Conservation (phyloP, 225 moss, liverwort and hornwort species). For the Straminergon stramineum region DNA sequence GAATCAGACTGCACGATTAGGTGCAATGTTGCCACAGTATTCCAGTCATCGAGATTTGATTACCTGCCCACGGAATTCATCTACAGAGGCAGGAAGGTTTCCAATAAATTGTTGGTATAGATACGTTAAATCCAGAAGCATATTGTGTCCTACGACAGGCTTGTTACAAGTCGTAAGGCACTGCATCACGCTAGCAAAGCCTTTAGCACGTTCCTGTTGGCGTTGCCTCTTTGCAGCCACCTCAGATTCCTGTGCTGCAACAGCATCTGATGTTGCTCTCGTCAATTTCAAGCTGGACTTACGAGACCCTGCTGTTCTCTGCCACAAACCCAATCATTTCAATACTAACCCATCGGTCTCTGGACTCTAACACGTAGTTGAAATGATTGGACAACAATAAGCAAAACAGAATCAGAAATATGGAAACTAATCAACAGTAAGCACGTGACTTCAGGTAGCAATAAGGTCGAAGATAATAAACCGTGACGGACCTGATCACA, state of each 20-base stretch:
- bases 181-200: conserved; percentile 50
- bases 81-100: conserved; percentile 36
- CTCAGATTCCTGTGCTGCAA: conserved; percentile 43
- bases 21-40: background rate
- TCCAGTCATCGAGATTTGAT: background rate
- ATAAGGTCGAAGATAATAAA: background rate
- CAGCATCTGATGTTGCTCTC: conserved; percentile 38
- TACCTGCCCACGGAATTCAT: conserved; percentile 53
- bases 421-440: background rate
- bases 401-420: background rate
- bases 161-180: conserved; percentile 41
- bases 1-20: background rate
- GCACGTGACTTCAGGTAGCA: background rate
- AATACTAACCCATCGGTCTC: background rate
- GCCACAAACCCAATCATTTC: conserved; percentile 16
- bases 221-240: conserved; percentile 49
- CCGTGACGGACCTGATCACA: too few species aligned
- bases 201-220: conserved; percentile 32
- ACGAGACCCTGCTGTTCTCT: conserved; percentile 20
- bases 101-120: conserved; percentile 49
- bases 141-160: conserved; percentile 53
- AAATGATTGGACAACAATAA: background rate
- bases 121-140: conserved; percentile 44
- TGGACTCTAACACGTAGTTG: background rate
- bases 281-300: conserved; percentile 56